These are phyloP conservation scores for Termitomyces sp. DNA, from an alignment of 768 basidiomycete species.

Conservation along the genomic window DNA sequence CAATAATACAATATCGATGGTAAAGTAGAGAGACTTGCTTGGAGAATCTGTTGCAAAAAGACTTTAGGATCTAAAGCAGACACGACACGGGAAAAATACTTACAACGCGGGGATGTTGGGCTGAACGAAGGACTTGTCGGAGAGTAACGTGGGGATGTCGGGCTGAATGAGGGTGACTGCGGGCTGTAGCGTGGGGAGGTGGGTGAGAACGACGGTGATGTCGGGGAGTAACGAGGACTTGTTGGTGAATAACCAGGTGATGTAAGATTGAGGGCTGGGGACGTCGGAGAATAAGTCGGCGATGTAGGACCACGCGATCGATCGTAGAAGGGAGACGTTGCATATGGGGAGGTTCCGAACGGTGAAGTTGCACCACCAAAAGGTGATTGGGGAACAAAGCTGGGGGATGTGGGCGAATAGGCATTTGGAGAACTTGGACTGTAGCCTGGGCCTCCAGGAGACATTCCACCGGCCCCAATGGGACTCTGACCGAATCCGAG, in stretches of 20 bases:
- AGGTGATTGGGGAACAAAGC: constrained; percentile 80
- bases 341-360: constrained; percentile 76
- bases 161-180: constrained; percentile 87
- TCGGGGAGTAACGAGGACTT: constrained; percentile 83
- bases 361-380: constrained; percentile 82
- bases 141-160: constrained; percentile 86
- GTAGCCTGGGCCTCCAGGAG: constrained; percentile 83
- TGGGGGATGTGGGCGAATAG: constrained; percentile 86
- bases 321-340: constrained; percentile 81
- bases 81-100: constrained; percentile 26
- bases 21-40: constrained; percentile 46
- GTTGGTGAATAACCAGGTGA: constrained; percentile 85
- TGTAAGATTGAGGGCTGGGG: constrained; percentile 76
- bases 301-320: constrained; percentile 62
- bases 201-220: constrained; percentile 81
- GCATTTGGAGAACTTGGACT: constrained; percentile 89
- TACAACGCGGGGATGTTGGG: constrained; percentile 89
- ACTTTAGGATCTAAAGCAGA: constrained; percentile 16
- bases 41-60: constrained; percentile 59
- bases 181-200: constrained; percentile 85
- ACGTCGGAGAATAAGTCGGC: constrained; percentile 87
- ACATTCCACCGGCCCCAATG: constrained; percentile 80
- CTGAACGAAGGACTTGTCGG: constrained; percentile 91
- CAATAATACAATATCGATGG: constrained; percentile 18
- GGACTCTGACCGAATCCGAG: constrained; percentile 87